Evolutionary conservation across 2,329 filamentous ascomycete genomes (phyloP), one percentile per base, ranked within the genome.

Genomic region (Gaeumannomyces sp.): DNA sequence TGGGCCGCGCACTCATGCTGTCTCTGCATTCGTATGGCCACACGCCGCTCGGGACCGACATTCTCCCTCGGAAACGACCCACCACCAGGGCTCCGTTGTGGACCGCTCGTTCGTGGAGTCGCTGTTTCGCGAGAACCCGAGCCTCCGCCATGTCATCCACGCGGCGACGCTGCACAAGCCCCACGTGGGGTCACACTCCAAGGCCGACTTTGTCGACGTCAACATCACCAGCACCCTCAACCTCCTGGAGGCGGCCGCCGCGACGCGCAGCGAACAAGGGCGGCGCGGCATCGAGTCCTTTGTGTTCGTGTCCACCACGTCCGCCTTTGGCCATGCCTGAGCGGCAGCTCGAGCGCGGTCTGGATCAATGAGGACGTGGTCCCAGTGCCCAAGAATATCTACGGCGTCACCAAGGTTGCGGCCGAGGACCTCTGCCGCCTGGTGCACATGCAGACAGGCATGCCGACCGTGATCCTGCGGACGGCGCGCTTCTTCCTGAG

Each of bases 351-450:
- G 0, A 77, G 79, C 1, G 79, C 79, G 0, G 77, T 73, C 1
- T 80, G 79, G 79, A 81, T 81, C 67, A 72, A 77, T 68, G 80
- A 81, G 68, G 53, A 66, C 0, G 76, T 80, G 10, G 71, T 72
- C 0, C 76, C 79, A 0, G 67, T 73, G 27, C 78, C 79, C 2
- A 81, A 81, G 66, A 82, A 82, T 69, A 79, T 81, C 59, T 81
- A 82, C 67, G 81, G 81, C 64, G 74, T 76, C 4, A 83, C 80
- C 25, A 83, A 83, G 62, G 72, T 76, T 22, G 78, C 79, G 1
- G 81, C 81, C 5, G 81, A 83, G 66, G 79, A 82, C 62, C 65
- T 83, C 35, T 82, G 80, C 68, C 72, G 71, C 16, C 73, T 83
- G 7, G 66, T 79, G 1, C 76, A 80, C 58, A 68, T 69, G 16